Evolutionary conservation across 2,329 filamentous ascomycete genomes (phyloP).

Genomic region (Fragosphaeria purpurea): DNA sequence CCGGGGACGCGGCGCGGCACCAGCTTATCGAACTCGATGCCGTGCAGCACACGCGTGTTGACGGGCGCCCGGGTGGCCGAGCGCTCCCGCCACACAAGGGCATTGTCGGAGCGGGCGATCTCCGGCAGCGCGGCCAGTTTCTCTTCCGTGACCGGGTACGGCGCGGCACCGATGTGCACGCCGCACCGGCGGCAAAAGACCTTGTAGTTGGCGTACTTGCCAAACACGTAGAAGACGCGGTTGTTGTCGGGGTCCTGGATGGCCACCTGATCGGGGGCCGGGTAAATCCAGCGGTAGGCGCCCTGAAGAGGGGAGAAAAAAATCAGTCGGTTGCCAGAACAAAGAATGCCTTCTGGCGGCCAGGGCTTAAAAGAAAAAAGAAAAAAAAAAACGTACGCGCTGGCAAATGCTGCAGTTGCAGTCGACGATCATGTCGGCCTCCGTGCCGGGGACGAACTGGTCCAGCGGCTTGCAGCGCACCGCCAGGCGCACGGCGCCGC

Average conservation of each 20-base stretch:
- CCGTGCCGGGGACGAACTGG: slow-evolving; percentile 13
- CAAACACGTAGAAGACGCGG: slow-evolving; percentile 29
- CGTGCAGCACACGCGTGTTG: slow-evolving; percentile 30
- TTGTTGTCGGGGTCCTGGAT: slow-evolving; percentile 31
- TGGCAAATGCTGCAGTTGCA: slow-evolving; percentile 44
- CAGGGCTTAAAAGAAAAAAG: neutral
- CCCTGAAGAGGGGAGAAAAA: slow-evolving; percentile 24
- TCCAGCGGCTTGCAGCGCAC: slow-evolving; percentile 30
- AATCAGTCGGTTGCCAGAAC: neutral
- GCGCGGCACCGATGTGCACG: slow-evolving; percentile 28
- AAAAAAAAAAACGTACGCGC: slow-evolving; percentile 22
- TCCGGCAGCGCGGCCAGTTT: slow-evolving; percentile 24
- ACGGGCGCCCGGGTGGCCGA: slow-evolving; percentile 19
- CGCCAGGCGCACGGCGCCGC: slow-evolving; percentile 36
- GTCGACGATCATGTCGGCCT: slow-evolving; percentile 21
- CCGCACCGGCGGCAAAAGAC: slow-evolving; percentile 40
- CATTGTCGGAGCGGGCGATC: slow-evolving; percentile 1
- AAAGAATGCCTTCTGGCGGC: too few relatives aligned
- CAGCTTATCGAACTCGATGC: slow-evolving; percentile 23
- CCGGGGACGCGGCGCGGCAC: slow-evolving; percentile 18
- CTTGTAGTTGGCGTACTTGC: slow-evolving; percentile 24
- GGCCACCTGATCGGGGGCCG: slow-evolving; percentile 26
- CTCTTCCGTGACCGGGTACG: slow-evolving; percentile 23
- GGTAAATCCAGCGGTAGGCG: slow-evolving; percentile 36
- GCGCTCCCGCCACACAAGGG: slow-evolving; percentile 9